Conservation (phyloP, 31 red algal genomes). For the Porphyra umbilicalis region DNA sequence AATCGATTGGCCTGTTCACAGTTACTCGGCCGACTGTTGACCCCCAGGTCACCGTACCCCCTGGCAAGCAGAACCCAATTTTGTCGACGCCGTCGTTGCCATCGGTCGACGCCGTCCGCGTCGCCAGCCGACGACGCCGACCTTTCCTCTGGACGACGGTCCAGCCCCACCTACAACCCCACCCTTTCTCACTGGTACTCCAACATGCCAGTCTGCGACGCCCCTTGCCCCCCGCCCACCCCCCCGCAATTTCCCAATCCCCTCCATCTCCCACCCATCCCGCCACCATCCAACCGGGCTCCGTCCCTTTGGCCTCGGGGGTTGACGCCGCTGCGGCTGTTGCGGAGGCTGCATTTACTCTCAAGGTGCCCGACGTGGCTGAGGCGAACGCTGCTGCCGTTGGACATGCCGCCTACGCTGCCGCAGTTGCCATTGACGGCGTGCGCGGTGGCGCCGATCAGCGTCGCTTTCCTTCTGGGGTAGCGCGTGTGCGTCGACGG, state of each 20-base stretch:
- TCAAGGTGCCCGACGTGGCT: background rate
- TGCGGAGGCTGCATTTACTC: background rate
- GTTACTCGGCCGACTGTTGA: background rate
- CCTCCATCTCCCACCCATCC: background rate
- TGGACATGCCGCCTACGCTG: background rate
- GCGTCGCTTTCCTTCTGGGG: background rate
- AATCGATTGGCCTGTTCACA: background rate
- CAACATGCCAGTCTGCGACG: background rate
- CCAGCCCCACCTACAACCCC: background rate
- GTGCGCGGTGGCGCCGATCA: background rate
- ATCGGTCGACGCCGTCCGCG: background rate
- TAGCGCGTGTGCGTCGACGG: background rate
- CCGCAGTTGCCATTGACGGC: background rate
- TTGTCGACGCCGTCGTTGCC: background rate
- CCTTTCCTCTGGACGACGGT: background rate
- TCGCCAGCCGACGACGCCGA: background rate
- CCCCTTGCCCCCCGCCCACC: background rate
- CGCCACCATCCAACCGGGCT: background rate
- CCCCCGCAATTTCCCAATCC: background rate
- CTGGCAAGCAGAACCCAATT: background rate
- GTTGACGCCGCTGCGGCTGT: background rate
- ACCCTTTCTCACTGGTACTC: background rate
- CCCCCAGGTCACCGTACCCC: background rate
- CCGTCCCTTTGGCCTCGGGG: background rate
- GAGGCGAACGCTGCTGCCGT: background rate